Evolutionary conservation across 345 rosid species (phyloP).

Genomic region (Isatis tinctoria): DNA sequence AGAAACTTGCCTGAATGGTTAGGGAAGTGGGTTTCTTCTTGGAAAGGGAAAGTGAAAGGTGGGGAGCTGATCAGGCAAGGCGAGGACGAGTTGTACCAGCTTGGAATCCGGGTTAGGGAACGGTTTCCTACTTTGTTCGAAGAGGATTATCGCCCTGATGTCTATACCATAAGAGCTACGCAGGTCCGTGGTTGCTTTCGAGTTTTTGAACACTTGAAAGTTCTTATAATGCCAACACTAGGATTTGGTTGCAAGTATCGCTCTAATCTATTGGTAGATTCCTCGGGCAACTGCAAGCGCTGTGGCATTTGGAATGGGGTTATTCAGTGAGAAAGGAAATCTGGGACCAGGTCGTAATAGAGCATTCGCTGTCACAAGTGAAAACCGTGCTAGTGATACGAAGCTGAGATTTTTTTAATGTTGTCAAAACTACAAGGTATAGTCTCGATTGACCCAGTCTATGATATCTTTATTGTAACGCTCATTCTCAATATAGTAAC

Average conservation of each 20-base stretch:
- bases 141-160: conserved; percentile 85
- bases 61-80: conserved; percentile 75
- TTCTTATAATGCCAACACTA: background rate
- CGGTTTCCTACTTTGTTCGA: conserved; percentile 66
- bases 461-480: background rate
- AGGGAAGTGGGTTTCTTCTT: conserved; percentile 69
- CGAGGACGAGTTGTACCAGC: conserved; percentile 73
- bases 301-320: conserved; percentile 96
- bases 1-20: conserved; percentile 59
- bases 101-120: conserved; percentile 71
- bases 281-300: conserved; percentile 97
- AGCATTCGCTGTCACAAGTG: conserved; percentile 85
- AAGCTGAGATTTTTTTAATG: conserved; percentile 74
- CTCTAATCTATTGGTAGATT: conserved; percentile 43
- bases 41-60: conserved; percentile 78
- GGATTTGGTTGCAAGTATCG: background rate
- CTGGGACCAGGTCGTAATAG: conserved; percentile 77
- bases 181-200: conserved; percentile 45
- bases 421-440: conserved; percentile 91
- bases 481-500: background rate
- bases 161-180: conserved; percentile 68
- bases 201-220: background rate
- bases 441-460: background rate
- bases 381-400: conserved; percentile 90
- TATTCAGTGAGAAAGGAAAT: conserved; percentile 71